These are phyloP conservation scores for Dactylonectria macrodidyma DNA, from an alignment of 2,329 filamentous ascomycete species.

Conservation along the genomic window DNA sequence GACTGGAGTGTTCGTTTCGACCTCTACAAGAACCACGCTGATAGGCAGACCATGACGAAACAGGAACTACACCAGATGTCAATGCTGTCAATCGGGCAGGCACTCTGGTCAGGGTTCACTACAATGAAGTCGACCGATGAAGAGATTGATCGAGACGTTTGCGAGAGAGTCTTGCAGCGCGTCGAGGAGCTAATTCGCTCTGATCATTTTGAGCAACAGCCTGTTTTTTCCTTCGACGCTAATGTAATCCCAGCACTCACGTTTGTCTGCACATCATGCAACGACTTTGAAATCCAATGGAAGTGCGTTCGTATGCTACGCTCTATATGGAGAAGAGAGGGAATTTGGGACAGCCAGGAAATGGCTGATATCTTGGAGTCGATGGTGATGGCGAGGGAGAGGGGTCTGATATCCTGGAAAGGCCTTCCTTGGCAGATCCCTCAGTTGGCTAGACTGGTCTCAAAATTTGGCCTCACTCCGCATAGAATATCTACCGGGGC, in stretches of 20 bases:
- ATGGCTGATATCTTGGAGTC: conserved; percentile 36
- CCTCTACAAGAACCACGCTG: conserved; percentile 10
- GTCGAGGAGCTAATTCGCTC: conserved; percentile 24
- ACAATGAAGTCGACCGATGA: conserved; percentile 13
- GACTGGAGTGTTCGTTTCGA: conserved; percentile 27
- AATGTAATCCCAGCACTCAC: conserved; percentile 33
- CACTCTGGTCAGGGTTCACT: conserved; percentile 20
- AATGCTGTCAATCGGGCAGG: conserved; percentile 25
- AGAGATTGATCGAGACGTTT: conserved; percentile 13
- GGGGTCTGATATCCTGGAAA: conserved; percentile 17
- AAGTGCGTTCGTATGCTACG: conserved; percentile 32
- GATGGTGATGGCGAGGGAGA: conserved; percentile 27
- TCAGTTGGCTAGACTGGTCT: conserved; percentile 20
- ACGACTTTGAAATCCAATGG: conserved; percentile 20
- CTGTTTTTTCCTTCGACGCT: conserved; percentile 38
- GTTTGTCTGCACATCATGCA: conserved; percentile 31
- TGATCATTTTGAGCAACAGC: conserved; percentile 7
- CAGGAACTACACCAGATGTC: conserved; percentile 23
- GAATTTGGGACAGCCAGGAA: conserved; percentile 45
- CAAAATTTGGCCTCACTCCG: conserved; percentile 7
- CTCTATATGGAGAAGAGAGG: conserved; percentile 35
- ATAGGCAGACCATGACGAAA: conserved; percentile 9
- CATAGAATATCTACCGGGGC: conserved; percentile 16
- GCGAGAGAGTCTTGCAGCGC: conserved; percentile 23
- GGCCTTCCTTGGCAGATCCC: conserved; percentile 26